phyloP scores from a whole-genome alignment of 2,329 filamentous ascomycete species.

The Aspergillus thermomutatus region DNA sequence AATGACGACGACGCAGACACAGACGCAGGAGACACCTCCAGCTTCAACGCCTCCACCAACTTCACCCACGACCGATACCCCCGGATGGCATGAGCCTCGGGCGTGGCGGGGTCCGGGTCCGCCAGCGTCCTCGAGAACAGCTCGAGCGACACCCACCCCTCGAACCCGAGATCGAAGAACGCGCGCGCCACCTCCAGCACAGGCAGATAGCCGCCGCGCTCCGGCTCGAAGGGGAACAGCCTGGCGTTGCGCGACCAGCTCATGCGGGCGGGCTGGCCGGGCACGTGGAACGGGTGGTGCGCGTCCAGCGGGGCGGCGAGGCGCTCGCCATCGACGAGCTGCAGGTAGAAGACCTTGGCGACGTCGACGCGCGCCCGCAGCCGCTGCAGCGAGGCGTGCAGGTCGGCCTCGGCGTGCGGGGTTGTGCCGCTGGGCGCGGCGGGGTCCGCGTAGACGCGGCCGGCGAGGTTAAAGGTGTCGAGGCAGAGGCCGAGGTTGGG shows the following conservation, averaged over 20 bases:
- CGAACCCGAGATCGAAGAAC: constrained; percentile 60
- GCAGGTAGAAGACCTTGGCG: constrained; percentile 69
- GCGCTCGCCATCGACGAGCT: constrained; percentile 71
- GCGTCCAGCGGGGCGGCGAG: constrained; percentile 55
- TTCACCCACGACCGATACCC: constrained; percentile 52
- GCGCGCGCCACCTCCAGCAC: constrained; percentile 58
- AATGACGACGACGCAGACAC: no score
- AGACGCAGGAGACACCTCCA: no score
- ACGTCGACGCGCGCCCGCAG: constrained; percentile 57
- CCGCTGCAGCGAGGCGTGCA: constrained; percentile 53
- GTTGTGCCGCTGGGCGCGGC: constrained; percentile 50
- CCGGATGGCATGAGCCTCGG: constrained; percentile 53
- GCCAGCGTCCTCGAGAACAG: constrained; percentile 62
- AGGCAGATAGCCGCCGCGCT: constrained; percentile 65
- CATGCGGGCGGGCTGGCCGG: constrained; percentile 63
- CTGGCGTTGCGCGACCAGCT: constrained; percentile 75
- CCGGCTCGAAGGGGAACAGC: constrained; percentile 62
- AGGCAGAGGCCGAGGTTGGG: constrained; percentile 73
- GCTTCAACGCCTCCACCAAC: constrained; percentile 29
- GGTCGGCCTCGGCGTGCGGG: constrained; percentile 52
- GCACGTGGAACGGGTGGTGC: constrained; percentile 57
- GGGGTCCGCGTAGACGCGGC: constrained; percentile 68
- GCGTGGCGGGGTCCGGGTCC: constrained; percentile 50
- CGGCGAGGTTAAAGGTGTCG: constrained; percentile 76
- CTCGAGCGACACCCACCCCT: constrained; percentile 70